phyloP scores from a whole-genome alignment of 495 filamentous ascomycete species.

The Endocarpon pusillum region DNA sequence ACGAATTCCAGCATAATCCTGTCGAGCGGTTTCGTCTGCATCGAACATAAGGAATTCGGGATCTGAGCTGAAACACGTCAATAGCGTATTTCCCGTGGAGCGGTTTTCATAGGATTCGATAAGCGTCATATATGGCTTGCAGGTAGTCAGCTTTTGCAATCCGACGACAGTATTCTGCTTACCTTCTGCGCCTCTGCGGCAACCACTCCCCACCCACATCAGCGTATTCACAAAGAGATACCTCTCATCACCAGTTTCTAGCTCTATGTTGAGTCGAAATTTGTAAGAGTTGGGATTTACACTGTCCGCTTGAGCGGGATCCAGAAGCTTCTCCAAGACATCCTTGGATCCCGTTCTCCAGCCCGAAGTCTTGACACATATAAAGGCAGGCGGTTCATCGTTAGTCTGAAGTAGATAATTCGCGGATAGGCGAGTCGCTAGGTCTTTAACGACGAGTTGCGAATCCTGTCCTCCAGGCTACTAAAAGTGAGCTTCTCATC shows the following conservation, averaged over 20 bases:
- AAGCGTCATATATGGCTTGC: no score
- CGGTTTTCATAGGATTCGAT: no score
- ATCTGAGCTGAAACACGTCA: no score
- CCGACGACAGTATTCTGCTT: no score
- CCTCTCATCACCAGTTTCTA: conserved; percentile 43
- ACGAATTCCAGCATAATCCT: no score
- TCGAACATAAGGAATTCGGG: no score
- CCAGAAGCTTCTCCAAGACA: conserved; percentile 37
- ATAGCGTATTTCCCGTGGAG: no score
- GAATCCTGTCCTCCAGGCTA: conserved; percentile 45
- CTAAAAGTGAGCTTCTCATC: background rate
- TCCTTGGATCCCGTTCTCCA: conserved; percentile 42
- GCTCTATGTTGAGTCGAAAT: conserved; percentile 37
- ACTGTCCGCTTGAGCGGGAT: conserved; percentile 28
- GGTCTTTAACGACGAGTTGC: conserved; percentile 37
- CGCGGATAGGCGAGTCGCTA: conserved; percentile 32
- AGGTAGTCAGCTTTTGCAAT: no score
- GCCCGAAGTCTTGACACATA: conserved; percentile 38
- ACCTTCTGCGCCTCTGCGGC: conserved; percentile 40
- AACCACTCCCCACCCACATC: conserved; percentile 45
- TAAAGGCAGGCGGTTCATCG: conserved; percentile 41
- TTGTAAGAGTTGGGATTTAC: conserved; percentile 40
- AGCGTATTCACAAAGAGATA: conserved; percentile 44
- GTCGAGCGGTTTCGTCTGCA: no score
- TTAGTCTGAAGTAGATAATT: conserved; percentile 40